These are phyloP conservation scores for Lophiostoma macrostomum DNA, from an alignment of 495 filamentous ascomycete genomes.

Conservation along the genomic window DNA sequence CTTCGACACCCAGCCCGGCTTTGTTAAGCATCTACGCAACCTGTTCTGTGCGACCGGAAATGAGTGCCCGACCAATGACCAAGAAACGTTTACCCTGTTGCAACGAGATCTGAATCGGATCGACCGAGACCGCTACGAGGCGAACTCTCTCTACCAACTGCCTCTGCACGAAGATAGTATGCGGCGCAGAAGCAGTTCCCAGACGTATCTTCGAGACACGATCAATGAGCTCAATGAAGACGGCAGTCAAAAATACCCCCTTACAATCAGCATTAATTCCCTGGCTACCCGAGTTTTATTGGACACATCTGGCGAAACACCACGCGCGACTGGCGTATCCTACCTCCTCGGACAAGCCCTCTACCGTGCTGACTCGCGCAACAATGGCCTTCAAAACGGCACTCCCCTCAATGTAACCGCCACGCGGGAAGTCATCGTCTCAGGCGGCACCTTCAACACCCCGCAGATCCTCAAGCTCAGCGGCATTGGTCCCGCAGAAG, in stretches of 20 bases:
- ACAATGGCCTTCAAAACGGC: constrained; percentile 38
- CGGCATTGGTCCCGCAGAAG: constrained; percentile 53
- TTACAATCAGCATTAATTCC: constrained; percentile 56
- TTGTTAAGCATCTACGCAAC: background rate
- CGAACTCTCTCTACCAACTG: background rate
- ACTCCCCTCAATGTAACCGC: constrained; percentile 47
- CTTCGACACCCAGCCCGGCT: too few species aligned
- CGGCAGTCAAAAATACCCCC: constrained; percentile 26
- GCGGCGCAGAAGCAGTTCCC: background rate
- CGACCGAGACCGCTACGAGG: background rate
- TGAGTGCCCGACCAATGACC: background rate
- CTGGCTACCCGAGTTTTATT: constrained; percentile 60
- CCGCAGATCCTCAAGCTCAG: constrained; percentile 62
- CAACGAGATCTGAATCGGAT: too few species aligned
- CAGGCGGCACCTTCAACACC: constrained; percentile 59
- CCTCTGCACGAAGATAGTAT: background rate
- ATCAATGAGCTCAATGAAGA: constrained; percentile 43
- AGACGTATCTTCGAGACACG: background rate
- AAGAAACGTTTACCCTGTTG: too few species aligned
- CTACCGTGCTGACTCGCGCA: constrained; percentile 55
- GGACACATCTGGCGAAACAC: constrained; percentile 42
- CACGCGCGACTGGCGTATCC: constrained; percentile 58
- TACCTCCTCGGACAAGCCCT: constrained; percentile 59
- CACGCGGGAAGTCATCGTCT: constrained; percentile 59
- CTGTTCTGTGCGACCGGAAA: background rate